Evolutionary conservation across 164 flowering plant species (phyloP), one percentile per base, ranked within the genome.

Genomic region (Brasenia schreberi): DNA sequence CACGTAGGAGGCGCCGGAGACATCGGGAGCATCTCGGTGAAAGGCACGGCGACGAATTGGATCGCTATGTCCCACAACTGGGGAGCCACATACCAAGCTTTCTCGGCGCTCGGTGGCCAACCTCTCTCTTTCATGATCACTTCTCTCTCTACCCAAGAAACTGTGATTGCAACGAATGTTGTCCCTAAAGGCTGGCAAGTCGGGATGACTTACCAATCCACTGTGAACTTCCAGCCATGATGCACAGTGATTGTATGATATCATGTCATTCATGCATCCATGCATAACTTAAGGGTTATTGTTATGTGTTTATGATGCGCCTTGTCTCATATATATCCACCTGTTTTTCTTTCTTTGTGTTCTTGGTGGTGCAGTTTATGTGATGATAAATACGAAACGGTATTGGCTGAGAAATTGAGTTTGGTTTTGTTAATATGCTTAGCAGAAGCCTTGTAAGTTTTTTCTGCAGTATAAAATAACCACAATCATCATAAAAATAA

Each of bases 41-140:
- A 84, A 62, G 96, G 97, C 66, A 84, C 70, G 75, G 74, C 65
- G 33, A 85, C 88, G 0, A 75, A 71, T 0, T 88, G 95, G 92
- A 83, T 85, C 7, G 66, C 69, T 59, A 79, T 79, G 82, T 72
- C 72, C 65, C 96, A 85, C 61, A 90, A 93, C 77, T 93, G 98
- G 98, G 98, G 98, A 6, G 96, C 96, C 63, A 88, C 98, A 1
- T 93, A 85, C 65, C 94, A 88, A 62, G 94, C 96, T 5, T 90
- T 88, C 72, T 76, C 94, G 3, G 71, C 79, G 0, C 80, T 93
- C 1, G 79, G 76, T 5, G 89, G 89, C n/a, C 96, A 92, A 74
- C 6, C 88, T n/a, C 86, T 93, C 18, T 88, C 97, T 3, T 90
- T 93, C 81, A 84, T 64, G 80, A 4, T 90, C 74, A 79, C 81